Conservation (phyloP, 1,284 basidiomycete genomes). For the Trichosporon ovoides region DNA sequence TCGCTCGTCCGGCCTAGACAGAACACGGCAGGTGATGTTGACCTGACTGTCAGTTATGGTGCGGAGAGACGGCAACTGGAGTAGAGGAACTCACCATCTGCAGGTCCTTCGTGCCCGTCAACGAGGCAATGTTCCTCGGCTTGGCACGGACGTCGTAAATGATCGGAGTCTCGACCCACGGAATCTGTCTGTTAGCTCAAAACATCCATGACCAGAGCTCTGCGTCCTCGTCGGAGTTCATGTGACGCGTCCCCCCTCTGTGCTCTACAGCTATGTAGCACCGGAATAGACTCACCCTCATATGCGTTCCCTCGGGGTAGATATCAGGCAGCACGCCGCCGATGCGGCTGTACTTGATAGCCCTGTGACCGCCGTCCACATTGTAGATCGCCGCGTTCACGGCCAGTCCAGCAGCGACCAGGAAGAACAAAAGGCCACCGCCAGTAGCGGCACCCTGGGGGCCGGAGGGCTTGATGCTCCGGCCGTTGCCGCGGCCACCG, state of each 20-base stretch:
- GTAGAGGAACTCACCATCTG: conserved; percentile 68
- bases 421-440: conserved; percentile 65
- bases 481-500: conserved; percentile 34
- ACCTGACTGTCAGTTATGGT: conserved; percentile 7
- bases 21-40: conserved; percentile 97
- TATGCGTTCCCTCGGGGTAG: conserved; percentile 92
- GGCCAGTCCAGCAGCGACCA: conserved; percentile 74
- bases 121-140: conserved; percentile 89
- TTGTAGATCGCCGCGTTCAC: conserved; percentile 91
- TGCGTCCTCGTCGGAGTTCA: too few relatives aligned
- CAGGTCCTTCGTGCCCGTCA: conserved; percentile 97
- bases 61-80: too few relatives aligned
- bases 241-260: too few relatives aligned
- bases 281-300: conserved; percentile 74
- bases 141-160: conserved; percentile 98
- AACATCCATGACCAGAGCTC: too few relatives aligned
- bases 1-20: conserved; percentile 76
- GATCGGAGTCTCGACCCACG: conserved; percentile 92
- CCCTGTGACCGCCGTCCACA: conserved; percentile 98
- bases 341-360: conserved; percentile 93
- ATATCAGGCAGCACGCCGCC: conserved; percentile 77
- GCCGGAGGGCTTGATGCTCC: conserved; percentile 25
- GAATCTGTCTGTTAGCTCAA: conserved; percentile 10
- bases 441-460: conserved; percentile 61
- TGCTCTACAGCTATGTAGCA: too few relatives aligned